A percentile compares a stretch with the other conserved stretches of the same genome.
phyloP scores from a whole-genome alignment of 192 early-diverging fungal genomes.

The Coemansia sp. region DNA sequence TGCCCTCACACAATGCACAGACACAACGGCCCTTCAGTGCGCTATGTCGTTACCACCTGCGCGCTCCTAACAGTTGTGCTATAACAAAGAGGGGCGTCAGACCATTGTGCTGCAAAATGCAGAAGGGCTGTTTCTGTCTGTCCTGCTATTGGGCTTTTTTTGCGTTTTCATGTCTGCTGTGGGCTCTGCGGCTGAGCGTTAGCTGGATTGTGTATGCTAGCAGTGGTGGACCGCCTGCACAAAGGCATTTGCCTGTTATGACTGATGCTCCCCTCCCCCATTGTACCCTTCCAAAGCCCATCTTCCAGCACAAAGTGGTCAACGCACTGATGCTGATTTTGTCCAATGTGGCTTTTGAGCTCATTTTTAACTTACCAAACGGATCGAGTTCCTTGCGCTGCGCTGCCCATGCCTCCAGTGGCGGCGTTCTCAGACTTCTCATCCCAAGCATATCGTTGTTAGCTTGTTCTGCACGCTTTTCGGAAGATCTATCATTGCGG shows the following conservation, averaged over 20 bases:
- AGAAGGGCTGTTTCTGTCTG: background rate
- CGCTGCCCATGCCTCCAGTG: slow-evolving; percentile 12
- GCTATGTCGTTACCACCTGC: background rate
- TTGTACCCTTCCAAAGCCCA: background rate
- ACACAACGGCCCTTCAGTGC: background rate
- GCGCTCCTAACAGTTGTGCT: background rate
- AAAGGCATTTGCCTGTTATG: background rate
- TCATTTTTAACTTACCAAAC: slow-evolving; percentile 39
- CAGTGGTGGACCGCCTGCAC: background rate
- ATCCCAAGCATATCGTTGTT: slow-evolving; percentile 21
- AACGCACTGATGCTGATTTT: background rate
- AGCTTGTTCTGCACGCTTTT: background rate
- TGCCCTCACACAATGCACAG: background rate
- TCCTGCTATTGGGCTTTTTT: background rate
- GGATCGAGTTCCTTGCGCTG: slow-evolving; percentile 38
- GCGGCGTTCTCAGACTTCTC: slow-evolving; percentile 33
- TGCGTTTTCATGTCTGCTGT: no score
- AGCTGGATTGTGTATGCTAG: background rate
- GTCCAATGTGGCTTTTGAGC: slow-evolving; percentile 6
- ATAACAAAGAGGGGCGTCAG: background rate
- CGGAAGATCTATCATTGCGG: background rate
- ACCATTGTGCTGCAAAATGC: background rate
- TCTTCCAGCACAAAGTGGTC: background rate
- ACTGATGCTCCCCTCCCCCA: background rate
- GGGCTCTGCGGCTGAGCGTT: background rate